A percentile compares a stretch with the other conserved stretches of the same genome.
Conservation (phyloP, 73 alveolate species). For the Paramecium biaurelia region DNA sequence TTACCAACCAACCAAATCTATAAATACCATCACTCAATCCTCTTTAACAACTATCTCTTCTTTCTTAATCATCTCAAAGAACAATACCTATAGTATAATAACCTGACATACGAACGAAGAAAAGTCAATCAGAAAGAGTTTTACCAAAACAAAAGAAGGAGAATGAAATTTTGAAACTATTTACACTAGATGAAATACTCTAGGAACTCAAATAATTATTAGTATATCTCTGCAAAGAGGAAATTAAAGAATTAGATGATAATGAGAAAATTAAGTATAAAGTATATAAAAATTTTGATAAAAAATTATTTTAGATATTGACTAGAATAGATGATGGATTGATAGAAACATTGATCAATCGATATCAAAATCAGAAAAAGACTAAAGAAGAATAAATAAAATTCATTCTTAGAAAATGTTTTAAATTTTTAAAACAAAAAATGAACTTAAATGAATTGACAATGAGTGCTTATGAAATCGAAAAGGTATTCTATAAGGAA, state of each 20-base stretch:
- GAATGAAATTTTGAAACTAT: not conserved
- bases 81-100: not conserved
- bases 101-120: not conserved
- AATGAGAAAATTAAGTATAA: not conserved
- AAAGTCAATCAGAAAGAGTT: constrained; percentile 37
- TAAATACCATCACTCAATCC: constrained; percentile 1
- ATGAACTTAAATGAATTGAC: constrained; percentile 56
- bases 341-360: not conserved
- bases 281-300: not conserved
- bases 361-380: constrained; percentile 4
- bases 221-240: not conserved
- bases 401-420: constrained; percentile 60
- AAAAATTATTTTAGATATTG: not conserved
- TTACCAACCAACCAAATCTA: not conserved
- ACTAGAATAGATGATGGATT: constrained; percentile 9
- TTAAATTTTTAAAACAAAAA: constrained; percentile 36
- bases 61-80: constrained; percentile 13
- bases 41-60: not conserved
- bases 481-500: not conserved
- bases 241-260: not conserved
- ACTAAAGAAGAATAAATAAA: constrained; percentile 62
- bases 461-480: constrained; percentile 35
- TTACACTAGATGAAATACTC: not conserved
- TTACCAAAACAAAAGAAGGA: constrained; percentile 28
- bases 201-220: not conserved